Evolutionary conservation across 1,284 basidiomycete species (phyloP), one percentile per base, ranked within the genome.

Genomic region (Irpex sp.): DNA sequence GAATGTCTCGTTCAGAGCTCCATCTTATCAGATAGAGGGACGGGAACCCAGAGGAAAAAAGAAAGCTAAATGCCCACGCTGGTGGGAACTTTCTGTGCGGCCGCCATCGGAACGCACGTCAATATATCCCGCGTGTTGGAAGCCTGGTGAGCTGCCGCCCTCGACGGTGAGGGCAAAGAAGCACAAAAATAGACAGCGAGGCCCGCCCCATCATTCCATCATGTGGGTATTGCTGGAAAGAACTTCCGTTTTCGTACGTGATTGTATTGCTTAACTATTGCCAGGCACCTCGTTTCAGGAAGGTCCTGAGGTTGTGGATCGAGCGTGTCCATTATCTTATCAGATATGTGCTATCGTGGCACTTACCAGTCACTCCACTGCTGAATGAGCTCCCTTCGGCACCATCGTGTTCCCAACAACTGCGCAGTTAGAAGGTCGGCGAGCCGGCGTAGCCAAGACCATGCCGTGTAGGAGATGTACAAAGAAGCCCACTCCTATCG

Each of bases 1-100:
- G 36, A 12, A 21, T 18, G 3, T 48, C 16, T 49, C 21, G 10
- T 10, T 14, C 52, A 9, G 14, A 54, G 19, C 19, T 62, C 60
- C 71, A 73, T 73, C 72, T 73, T 73, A 73, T 73, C 72, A 68
- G 72, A 73, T 73, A 64, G 57, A 39, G 33, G 37, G 48, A 9
- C 48, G 23, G 18, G 51, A n/a, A 54, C 28, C 23, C 8, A 10
- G 37, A 42, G 54, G 49, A 39, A 33, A n/a, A 54, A 28, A 1
- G n/a, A 51, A 28, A 18, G 28, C 7, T 49, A 14, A 42, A 7
- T 62, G 23, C 52, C 58, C 62, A 63, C 62, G 58, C 19, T 49
- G 42, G 62, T 63, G 62, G 58, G 62, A 63, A 60, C 21, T 36
- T 45, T 42, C 39, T 4, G 39, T 12, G 49, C 14, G 14, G 36